Conservation (phyloP, 495 filamentous ascomycete species). For the Lentithecium fluviatile region DNA sequence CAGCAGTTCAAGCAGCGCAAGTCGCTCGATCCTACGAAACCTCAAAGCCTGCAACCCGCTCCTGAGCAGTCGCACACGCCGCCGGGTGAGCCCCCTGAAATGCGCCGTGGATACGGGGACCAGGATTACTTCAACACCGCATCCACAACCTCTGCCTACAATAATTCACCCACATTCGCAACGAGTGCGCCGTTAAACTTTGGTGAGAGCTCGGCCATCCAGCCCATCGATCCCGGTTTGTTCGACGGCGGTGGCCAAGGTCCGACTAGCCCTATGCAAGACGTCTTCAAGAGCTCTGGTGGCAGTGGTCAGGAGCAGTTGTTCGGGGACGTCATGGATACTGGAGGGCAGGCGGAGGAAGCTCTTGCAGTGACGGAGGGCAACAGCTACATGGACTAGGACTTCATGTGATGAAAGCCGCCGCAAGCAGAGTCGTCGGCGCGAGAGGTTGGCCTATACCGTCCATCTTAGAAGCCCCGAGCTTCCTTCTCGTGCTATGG, state of each 20-base stretch:
- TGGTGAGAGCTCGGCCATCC: slow-evolving; percentile 22
- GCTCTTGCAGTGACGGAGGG: slow-evolving; percentile 30
- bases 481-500: too few relatives aligned
- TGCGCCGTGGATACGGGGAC: slow-evolving; percentile 15
- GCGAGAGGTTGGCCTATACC: not conserved
- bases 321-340: slow-evolving; percentile 30
- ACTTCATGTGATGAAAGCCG: not conserved
- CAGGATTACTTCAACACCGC: slow-evolving; percentile 26
- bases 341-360: slow-evolving; percentile 32
- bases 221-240: slow-evolving; percentile 31
- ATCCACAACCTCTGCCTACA: slow-evolving; percentile 14
- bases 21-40: slow-evolving; percentile 32
- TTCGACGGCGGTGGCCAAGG: slow-evolving; percentile 23
- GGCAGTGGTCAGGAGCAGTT: slow-evolving; percentile 22
- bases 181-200: slow-evolving; percentile 9
- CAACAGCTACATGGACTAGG: slow-evolving; percentile 15
- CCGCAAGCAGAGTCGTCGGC: too few relatives aligned
- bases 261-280: slow-evolving; percentile 24
- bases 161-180: slow-evolving; percentile 29
- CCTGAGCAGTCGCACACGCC: slow-evolving; percentile 34
- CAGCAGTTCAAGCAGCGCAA: slow-evolving; percentile 47
- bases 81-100: slow-evolving; percentile 30
- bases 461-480: not conserved
- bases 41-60: slow-evolving; percentile 22
- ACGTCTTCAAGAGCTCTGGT: slow-evolving; percentile 28